These are phyloP conservation scores for Sporothrix euskadiensis DNA, from an alignment of 2,329 filamentous ascomycete species.

Conservation along the genomic window DNA sequence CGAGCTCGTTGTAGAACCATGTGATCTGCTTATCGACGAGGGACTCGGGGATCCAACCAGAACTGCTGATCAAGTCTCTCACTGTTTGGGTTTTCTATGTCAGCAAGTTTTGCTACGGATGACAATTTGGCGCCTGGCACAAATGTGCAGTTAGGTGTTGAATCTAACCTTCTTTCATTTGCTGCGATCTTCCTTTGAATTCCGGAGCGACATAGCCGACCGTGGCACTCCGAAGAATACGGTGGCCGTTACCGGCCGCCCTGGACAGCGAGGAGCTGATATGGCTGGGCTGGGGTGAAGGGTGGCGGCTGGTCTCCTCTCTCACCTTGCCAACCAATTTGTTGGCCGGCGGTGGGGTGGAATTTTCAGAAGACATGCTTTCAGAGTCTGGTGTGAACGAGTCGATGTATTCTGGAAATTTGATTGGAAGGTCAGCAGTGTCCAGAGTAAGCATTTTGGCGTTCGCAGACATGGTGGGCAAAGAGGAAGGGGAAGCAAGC, in stretches of 20 bases:
- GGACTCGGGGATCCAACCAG: slow-evolving; percentile 80
- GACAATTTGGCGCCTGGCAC: neutral
- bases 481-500: neutral
- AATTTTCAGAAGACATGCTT: slow-evolving; percentile 37
- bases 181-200: slow-evolving; percentile 87
- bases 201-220: slow-evolving; percentile 93
- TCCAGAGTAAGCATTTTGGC: slow-evolving; percentile 37
- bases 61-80: slow-evolving; percentile 74
- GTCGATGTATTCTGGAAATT: slow-evolving; percentile 42
- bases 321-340: slow-evolving; percentile 38
- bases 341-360: slow-evolving; percentile 32
- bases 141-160: no score
- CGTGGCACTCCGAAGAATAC: slow-evolving; percentile 81
- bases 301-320: slow-evolving; percentile 58
- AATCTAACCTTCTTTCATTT: slow-evolving; percentile 74
- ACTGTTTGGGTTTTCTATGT: slow-evolving; percentile 51
- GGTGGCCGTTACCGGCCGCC: slow-evolving; percentile 62
- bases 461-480: slow-evolving; percentile 29
- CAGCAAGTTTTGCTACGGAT: neutral
- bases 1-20: slow-evolving; percentile 96
- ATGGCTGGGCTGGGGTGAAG: slow-evolving; percentile 87
- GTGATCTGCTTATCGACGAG: slow-evolving; percentile 82
- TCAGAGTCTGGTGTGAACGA: slow-evolving; percentile 38
- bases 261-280: slow-evolving; percentile 64
- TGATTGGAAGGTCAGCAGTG: slow-evolving; percentile 39